Base-by-base conservation (phyloP, 306 rosid genomes). In the Pterocarpus macrocarpus region DNA sequence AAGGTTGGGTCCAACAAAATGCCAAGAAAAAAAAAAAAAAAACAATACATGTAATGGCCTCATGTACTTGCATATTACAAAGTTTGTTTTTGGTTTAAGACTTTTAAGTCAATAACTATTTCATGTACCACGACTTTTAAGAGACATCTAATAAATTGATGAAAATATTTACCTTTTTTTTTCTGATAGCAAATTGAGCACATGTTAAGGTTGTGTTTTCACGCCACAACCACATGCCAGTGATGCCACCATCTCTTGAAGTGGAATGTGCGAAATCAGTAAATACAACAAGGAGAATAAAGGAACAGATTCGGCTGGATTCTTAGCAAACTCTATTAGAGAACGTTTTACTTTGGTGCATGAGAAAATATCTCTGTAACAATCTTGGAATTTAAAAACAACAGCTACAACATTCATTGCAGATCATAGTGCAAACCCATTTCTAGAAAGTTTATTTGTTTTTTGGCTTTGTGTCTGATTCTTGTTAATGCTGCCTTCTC, bases 221-320 rank as follows among this genome's bases (percentile, higher is more conserved):
- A 76, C 61, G 80, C 38, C 63, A 71, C 1, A 71, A 49, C 32
- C 63, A 71, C 75, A 62, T 62, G 80, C 61, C 49, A 75, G 35
- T 63, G 71, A 76, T 34, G 80, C 38, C 58, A 22, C 17, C 15
- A n/a, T 28, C 55, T 7, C 15, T 34, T 49, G 12, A 11, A 56
- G 35, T 58, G 4, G 9, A 59, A 49, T 43, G 56, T 32, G 41
- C 34, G 30, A 3, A 28, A 49, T 70, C 30, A 14, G 15, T 53
- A 53, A 14, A 50, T 49, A 2, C 35, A 32, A 22, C 22, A 30
- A 2, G 15, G 45, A 49, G 38, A 12, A 53, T 3, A 55, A 36
- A 56, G 12, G 12, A 62, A 45, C 44, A 28, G 14, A 14, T 41
- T 30, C 56, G 0, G 17, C 62, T 41, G 36, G 55, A 55, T 72